Conservation (phyloP, 164 flowering plant species). For the grape (Vitis vinifera) region DNA sequence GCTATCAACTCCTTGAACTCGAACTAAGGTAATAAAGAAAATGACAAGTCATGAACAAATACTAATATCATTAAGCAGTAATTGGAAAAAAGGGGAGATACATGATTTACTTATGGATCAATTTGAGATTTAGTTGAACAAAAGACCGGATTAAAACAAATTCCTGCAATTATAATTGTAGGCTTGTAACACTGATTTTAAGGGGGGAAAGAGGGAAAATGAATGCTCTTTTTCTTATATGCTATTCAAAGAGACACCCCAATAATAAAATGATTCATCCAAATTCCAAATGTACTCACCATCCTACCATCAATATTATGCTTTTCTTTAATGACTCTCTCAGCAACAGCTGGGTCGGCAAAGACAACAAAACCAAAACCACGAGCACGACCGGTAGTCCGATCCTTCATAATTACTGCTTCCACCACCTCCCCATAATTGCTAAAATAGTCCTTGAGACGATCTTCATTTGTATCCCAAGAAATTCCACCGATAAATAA, state of each 20-base stretch:
- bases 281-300: conserved; percentile 23
- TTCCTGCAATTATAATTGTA: conserved; percentile 20
- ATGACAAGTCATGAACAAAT: not conserved
- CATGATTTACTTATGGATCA: conserved; percentile 3
- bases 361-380: conserved; percentile 53
- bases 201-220: not conserved
- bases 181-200: conserved; percentile 2
- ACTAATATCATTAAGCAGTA: too few relatives aligned
- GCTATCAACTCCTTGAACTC: not conserved
- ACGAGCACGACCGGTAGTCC: conserved; percentile 52
- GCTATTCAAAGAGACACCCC: not conserved
- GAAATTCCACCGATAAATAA: conserved; percentile 48
- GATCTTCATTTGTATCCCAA: conserved; percentile 48
- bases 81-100: too few relatives aligned
- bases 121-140: conserved; percentile 15
- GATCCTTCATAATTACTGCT: conserved; percentile 51
- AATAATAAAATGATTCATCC: not conserved
- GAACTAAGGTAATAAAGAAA: not conserved
- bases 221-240: not conserved
- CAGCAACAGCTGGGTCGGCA: conserved; percentile 46
- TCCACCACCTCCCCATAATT: conserved; percentile 44
- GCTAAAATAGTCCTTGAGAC: conserved; percentile 45
- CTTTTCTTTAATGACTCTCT: conserved; percentile 41
- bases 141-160: conserved; percentile 10
- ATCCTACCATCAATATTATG: conserved; percentile 51